These are phyloP conservation scores for Termitomyces sp. DNA, from an alignment of 768 basidiomycete species.

Conservation along the genomic window DNA sequence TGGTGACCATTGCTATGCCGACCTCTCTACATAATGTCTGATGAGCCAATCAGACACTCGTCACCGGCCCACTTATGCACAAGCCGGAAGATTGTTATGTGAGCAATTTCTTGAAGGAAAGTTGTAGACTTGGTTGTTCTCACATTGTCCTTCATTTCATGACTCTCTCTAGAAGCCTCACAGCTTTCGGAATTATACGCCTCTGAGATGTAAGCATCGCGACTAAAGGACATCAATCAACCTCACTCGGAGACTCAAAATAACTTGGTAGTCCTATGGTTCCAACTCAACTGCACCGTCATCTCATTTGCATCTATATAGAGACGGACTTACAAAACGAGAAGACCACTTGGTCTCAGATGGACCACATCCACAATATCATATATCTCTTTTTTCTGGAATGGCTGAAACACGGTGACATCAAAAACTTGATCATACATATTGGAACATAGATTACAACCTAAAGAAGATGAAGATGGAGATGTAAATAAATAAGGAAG, in stretches of 20 bases:
- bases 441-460: neutral
- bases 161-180: no score
- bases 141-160: no score
- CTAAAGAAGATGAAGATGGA: neutral
- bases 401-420: neutral
- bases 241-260: no score
- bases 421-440: neutral
- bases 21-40: neutral
- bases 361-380: no score
- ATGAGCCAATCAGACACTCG: no score
- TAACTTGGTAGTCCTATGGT: neutral
- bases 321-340: neutral
- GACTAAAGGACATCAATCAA: neutral
- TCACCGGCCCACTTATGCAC: no score
- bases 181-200: neutral
- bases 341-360: neutral
- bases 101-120: no score
- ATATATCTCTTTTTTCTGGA: no score
- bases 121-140: no score
- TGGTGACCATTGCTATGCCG: neutral
- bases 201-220: neutral
- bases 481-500: neutral
- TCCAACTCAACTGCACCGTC: neutral
- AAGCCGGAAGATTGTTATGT: no score
- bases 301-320: neutral